Conservation (phyloP, 208 protist genomes). For the Wallacemonas collosoma region DNA sequence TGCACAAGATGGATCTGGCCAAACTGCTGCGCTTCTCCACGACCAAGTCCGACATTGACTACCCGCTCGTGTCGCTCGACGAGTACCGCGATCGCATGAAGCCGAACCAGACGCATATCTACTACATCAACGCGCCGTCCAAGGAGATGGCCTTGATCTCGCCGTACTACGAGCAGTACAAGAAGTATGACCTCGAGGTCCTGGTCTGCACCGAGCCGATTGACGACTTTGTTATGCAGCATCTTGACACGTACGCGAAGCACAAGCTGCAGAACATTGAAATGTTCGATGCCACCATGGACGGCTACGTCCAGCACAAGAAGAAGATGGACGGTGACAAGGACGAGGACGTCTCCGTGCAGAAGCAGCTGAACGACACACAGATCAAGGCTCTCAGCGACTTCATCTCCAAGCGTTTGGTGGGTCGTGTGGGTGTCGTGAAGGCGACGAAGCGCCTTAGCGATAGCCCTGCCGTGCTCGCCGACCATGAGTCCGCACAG, state of each 20-base stretch:
- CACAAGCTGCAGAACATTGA: slow-evolving; percentile 95
- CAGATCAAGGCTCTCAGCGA: slow-evolving; percentile 86
- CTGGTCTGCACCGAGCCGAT: slow-evolving; percentile 93
- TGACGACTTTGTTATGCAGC: slow-evolving; percentile 97
- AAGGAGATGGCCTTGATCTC: slow-evolving; percentile 91
- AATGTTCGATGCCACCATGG: slow-evolving; percentile 86
- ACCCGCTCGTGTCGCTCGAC: slow-evolving; percentile 89
- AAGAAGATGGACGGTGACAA: slow-evolving; percentile 88
- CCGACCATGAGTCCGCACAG: slow-evolving; percentile 91
- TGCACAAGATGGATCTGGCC: slow-evolving; percentile 93
- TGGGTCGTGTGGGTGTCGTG: slow-evolving; percentile 83
- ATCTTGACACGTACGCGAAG: slow-evolving; percentile 93
- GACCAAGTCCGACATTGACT: slow-evolving; percentile 74
- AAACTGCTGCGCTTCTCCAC: slow-evolving; percentile 95
- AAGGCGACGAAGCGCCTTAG: slow-evolving; percentile 87
- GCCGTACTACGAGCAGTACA: slow-evolving; percentile 97
- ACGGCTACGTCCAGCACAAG: slow-evolving; percentile 91
- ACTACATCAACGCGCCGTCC: slow-evolving; percentile 92
- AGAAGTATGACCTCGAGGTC: slow-evolving; percentile 94
- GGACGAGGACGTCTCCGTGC: slow-evolving; percentile 73
- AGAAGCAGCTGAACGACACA: slow-evolving; percentile 87
- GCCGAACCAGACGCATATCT: slow-evolving; percentile 95
- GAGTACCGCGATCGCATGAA: slow-evolving; percentile 97
- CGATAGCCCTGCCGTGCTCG: slow-evolving; percentile 88
- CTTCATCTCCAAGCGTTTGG: slow-evolving; percentile 88